Percentiles rank a stretch among this genome's conserved stretches.
Conservation (phyloP, 1,284 basidiomycete genomes). For the Cronartium ribicola region DNA sequence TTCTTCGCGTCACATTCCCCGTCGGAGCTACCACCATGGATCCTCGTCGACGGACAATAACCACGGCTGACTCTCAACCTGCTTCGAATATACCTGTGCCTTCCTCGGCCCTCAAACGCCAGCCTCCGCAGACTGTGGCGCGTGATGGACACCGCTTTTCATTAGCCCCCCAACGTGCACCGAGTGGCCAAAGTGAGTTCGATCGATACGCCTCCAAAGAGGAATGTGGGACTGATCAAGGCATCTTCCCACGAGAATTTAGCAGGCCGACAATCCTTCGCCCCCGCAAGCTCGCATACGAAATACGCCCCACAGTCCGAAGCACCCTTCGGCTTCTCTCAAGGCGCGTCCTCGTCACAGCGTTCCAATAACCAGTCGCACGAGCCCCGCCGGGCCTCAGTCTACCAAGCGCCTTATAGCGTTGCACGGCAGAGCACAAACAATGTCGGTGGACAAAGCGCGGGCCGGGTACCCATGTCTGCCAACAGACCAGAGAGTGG, state of each 20-base stretch:
- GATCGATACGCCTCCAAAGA: background rate
- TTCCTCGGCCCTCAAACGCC: slow-evolving; percentile 22
- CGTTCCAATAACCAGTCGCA: slow-evolving; percentile 14
- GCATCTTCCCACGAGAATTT: background rate
- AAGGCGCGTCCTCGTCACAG: background rate
- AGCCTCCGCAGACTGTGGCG: background rate
- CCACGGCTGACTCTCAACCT: slow-evolving; percentile 10
- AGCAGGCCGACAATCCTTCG: slow-evolving; percentile 5
- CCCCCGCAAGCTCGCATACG: slow-evolving; percentile 4
- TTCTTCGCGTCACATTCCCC: background rate
- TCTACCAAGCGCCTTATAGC: slow-evolving; percentile 24
- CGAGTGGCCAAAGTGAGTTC: slow-evolving; percentile 5
- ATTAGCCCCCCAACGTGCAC: slow-evolving; percentile 27
- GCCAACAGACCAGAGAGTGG: slow-evolving; percentile 17
- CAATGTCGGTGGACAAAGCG: background rate
- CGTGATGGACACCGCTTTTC: slow-evolving; percentile 19
- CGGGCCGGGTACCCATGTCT: slow-evolving; percentile 9
- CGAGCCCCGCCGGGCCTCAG: slow-evolving; percentile 3
- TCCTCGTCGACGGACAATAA: slow-evolving; percentile 23
- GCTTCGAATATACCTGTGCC: slow-evolving; percentile 22
- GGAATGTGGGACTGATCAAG: background rate
- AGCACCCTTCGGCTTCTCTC: slow-evolving; percentile 1
- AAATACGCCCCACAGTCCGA: slow-evolving; percentile 23
- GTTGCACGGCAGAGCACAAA: slow-evolving; percentile 9
- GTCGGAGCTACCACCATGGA: slow-evolving; percentile 15